phyloP scores from a whole-genome alignment of 1,284 basidiomycete genomes.

The Apiotrichum laibachii region DNA sequence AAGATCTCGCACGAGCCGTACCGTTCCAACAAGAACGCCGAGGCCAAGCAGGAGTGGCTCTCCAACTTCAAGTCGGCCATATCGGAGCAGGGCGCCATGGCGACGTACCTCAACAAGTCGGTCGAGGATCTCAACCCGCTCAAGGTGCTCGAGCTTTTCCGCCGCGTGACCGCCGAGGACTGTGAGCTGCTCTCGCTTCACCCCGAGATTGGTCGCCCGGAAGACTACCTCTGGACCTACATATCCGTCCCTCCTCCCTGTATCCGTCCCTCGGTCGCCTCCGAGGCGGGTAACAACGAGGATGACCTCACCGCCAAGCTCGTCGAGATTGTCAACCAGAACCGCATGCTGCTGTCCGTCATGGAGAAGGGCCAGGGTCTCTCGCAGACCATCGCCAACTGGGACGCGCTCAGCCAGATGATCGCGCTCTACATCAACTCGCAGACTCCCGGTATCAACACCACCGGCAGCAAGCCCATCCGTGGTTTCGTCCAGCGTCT shows the following conservation, averaged over 20 bases:
- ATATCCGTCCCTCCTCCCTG: slow-evolving; percentile 97
- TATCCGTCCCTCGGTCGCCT: slow-evolving; percentile 94
- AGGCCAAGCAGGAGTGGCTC: slow-evolving; percentile 85
- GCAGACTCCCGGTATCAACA: slow-evolving; percentile 87
- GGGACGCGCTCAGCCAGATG: slow-evolving; percentile 93
- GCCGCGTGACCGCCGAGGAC: slow-evolving; percentile 91
- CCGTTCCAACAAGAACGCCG: slow-evolving; percentile 87
- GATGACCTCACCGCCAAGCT: slow-evolving; percentile 98
- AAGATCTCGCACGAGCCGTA: slow-evolving; percentile 99
- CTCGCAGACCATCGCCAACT: slow-evolving; percentile 88
- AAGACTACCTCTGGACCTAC: slow-evolving; percentile 99
- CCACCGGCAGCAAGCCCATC: slow-evolving; percentile 80
- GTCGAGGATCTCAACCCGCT: slow-evolving; percentile 93
- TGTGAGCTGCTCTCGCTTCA: slow-evolving; percentile 91
- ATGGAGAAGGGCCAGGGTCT: slow-evolving; percentile 84
- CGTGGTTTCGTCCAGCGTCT: slow-evolving; percentile 96
- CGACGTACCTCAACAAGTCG: slow-evolving; percentile 80
- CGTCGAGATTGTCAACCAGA: slow-evolving; percentile 94
- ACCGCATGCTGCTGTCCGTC: slow-evolving; percentile 87
- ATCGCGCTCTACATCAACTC: slow-evolving; percentile 99
- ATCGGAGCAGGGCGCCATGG: slow-evolving; percentile 82
- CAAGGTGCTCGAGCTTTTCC: slow-evolving; percentile 90
- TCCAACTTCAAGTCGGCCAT: slow-evolving; percentile 78
- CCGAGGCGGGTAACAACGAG: slow-evolving; percentile 93
- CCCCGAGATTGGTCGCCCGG: slow-evolving; percentile 85